Percentiles rank a stretch among this genome's conserved stretches.
Evolutionary conservation across 148 eudicot genomes (phyloP).

Genomic region (Simmondsia chinensis): DNA sequence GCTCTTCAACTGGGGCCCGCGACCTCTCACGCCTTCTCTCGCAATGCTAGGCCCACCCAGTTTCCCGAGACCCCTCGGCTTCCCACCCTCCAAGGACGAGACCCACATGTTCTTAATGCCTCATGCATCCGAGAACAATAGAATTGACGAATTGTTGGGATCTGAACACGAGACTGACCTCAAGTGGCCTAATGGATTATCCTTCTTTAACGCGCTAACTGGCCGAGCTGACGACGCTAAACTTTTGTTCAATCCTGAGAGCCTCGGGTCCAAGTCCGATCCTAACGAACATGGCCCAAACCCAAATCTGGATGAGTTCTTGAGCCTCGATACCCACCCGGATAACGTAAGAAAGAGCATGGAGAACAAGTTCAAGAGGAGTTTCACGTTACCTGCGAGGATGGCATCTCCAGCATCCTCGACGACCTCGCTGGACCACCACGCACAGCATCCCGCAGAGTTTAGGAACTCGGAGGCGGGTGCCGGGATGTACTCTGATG

Average conservation of each 20-base stretch:
- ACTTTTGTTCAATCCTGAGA: constrained; percentile 56
- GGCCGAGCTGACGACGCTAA: constrained; percentile 70
- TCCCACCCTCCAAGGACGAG: constrained; percentile 58
- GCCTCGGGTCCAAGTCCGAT: constrained; percentile 42
- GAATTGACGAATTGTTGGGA: constrained; percentile 61
- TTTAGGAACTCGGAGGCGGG: constrained; percentile 46
- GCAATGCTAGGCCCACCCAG: constrained; percentile 43
- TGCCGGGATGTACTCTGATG: constrained; percentile 78
- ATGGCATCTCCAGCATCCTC: constrained; percentile 79
- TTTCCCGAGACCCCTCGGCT: constrained; percentile 51
- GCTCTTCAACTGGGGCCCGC: constrained; percentile 65
- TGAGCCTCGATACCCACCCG: constrained; percentile 59
- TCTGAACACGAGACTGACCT: constrained; percentile 66
- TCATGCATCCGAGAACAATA: constrained; percentile 50
- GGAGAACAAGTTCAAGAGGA: constrained; percentile 77
- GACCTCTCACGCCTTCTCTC: constrained; percentile 32
- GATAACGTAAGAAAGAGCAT: constrained; percentile 45
- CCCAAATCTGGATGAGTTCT: constrained; percentile 64
- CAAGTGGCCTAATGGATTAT: constrained; percentile 88
- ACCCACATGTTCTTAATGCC: constrained; percentile 76
- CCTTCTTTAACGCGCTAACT: constrained; percentile 72
- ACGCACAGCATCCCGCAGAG: constrained; percentile 39
- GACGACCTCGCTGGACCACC: constrained; percentile 74
- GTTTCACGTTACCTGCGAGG: constrained; percentile 79
- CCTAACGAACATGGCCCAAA: constrained; percentile 26